Conservation (phyloP, 1,284 basidiomycete genomes). For the Fomitiporia mediterranea region DNA sequence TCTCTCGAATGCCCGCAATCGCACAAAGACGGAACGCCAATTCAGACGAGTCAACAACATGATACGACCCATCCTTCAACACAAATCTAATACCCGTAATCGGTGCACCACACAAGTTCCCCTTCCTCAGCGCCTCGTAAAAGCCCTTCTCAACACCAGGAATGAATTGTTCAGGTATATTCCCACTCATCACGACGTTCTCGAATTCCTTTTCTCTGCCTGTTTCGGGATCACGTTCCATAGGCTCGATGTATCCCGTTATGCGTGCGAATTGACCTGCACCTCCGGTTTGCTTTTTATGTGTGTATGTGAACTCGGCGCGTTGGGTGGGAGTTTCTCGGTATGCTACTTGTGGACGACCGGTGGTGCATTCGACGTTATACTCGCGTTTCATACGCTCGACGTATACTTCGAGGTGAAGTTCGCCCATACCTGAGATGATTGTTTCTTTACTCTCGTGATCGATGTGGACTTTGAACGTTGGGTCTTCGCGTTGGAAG, state of each 20-base stretch:
- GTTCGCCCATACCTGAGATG: constrained; percentile 99
- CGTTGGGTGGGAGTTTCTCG: constrained; percentile 88
- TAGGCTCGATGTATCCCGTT: constrained; percentile 89
- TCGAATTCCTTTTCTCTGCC: constrained; percentile 88
- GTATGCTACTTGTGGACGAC: constrained; percentile 96
- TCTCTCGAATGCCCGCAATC: constrained; percentile 91
- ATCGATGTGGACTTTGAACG: constrained; percentile 97
- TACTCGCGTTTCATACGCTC: constrained; percentile 99
- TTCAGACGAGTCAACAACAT: constrained; percentile 97
- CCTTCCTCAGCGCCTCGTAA: constrained; percentile 91
- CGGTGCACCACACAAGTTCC: constrained; percentile 83
- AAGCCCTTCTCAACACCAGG: constrained; percentile 98
- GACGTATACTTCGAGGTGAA: constrained; percentile 99
- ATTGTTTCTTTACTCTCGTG: constrained; percentile 98
- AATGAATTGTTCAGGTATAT: constrained; percentile 88
- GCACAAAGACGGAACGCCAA: constrained; percentile 91
- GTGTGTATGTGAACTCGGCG: constrained; percentile 86
- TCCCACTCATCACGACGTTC: constrained; percentile 88
- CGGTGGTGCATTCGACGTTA: constrained; percentile 89
- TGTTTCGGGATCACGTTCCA: constrained; percentile 75
- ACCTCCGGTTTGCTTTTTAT: constrained; percentile 99
- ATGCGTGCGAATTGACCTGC: constrained; percentile 96
- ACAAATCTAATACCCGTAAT: constrained; percentile 88
- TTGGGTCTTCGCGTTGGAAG: constrained; percentile 99
- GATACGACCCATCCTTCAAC: constrained; percentile 88